Percentiles rank a stretch among this genome's conserved stretches.
These are phyloP conservation scores for Babesia microti DNA, from an alignment of 169 alveolate species.

Conservation along the genomic window DNA sequence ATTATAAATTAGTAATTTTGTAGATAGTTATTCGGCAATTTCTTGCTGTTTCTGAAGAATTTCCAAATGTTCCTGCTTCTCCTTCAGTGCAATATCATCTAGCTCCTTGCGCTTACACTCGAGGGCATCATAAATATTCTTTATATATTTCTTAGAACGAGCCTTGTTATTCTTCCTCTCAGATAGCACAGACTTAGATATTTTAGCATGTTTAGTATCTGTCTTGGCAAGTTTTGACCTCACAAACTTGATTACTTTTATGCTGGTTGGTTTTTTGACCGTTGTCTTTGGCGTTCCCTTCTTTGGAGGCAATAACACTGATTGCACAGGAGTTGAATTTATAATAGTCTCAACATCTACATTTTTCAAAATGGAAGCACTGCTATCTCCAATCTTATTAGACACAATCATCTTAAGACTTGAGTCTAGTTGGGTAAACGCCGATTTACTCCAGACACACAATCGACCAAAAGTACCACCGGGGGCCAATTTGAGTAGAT, in stretches of 20 bases:
- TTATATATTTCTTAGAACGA: constrained; percentile 20
- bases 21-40: too few species aligned
- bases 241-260: constrained; percentile 20
- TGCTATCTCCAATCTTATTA: constrained; percentile 8
- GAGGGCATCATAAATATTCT: constrained; percentile 9
- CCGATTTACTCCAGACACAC: constrained; percentile 89
- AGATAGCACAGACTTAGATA: constrained; percentile 17
- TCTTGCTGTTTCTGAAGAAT: too few species aligned
- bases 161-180: constrained; percentile 15
- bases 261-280: constrained; percentile 8
- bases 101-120: constrained; percentile 14
- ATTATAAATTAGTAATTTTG: too few species aligned
- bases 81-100: constrained; percentile 1
- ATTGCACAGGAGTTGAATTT: constrained; percentile 90
- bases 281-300: neutral
- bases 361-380: constrained; percentile 64
- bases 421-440: constrained; percentile 78
- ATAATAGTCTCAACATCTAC: constrained; percentile 91
- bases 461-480: constrained; percentile 98
- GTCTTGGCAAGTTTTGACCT: constrained; percentile 7
- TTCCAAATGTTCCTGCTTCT: too few species aligned
- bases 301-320: constrained; percentile 13
- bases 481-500: constrained; percentile 95
- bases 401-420: neutral
- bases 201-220: constrained; percentile 6